Evolutionary conservation across 768 basidiomycete species (phyloP), one percentile per base, ranked within the genome.

Genomic region (Melanogaster broomeanus): DNA sequence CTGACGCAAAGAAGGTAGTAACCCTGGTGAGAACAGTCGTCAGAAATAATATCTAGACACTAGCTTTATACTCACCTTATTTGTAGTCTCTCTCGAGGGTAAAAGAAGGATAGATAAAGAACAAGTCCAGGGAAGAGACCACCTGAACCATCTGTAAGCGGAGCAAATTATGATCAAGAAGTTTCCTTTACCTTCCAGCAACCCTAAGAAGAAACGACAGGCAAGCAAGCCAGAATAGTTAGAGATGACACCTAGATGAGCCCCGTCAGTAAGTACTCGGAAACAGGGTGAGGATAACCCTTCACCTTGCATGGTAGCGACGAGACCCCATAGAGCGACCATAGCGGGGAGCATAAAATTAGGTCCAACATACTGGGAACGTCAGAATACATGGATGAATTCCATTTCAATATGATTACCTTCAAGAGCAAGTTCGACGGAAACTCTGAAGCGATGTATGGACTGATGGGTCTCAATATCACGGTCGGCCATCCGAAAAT

Each of bases 241-340:
- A 57, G 60, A 75, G 63, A 69, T 81, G 13, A 78, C 56, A 2
- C 80, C 80, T 78, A 52, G 12, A 37, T 21, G 18, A 24, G 21
- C 35, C 16, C 12, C 1, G 40, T 55, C 25, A 57, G 27, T 5
- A 24, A 33, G 30, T 30, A 2, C 28, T 4, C 16, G 4, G 21
- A 12, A 27, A 45, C 9, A 9, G 9, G 19, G 31, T 10, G 41
- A 38, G 11, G 41, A 56, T 58, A 19, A 45, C 28, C 4, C 3
- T 46, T 52, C 22, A 77, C 83, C 85, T 75, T 88, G 85, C 40
- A 81, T 69, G 9, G 82, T 74, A 10, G 79, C 76, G 13, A 83
- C 76, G n/a, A 87, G 42, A n/a, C 87, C 87, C 87, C 88, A 90
- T 1, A 81, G 58, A 0, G 79, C 75, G 42, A 87, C 66, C 77